Percentiles rank a stretch among this genome's conserved stretches.
These are phyloP conservation scores for Penicillium brasilianum DNA, from an alignment of 2,329 filamentous ascomycete genomes.

Conservation along the genomic window DNA sequence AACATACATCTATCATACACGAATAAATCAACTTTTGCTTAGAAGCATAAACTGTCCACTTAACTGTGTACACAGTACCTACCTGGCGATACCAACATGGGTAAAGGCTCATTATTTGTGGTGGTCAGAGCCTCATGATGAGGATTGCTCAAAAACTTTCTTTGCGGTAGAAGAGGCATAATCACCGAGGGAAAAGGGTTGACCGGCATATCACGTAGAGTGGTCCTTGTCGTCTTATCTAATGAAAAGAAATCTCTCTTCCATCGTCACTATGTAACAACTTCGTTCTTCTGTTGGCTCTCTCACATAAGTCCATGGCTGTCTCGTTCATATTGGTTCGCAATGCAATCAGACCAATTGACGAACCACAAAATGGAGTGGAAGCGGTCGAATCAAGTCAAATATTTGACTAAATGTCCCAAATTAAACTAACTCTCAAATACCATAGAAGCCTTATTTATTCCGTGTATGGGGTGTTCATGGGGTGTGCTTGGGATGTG, in stretches of 20 bases:
- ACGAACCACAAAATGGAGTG: not conserved
- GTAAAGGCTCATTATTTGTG: not conserved
- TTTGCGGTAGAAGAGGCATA: not conserved
- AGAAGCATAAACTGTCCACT: not conserved
- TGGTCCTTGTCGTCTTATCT: not conserved
- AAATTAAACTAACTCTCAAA: not conserved
- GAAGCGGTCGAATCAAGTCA: not conserved
- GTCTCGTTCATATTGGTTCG: not conserved
- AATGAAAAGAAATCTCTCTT: not conserved
- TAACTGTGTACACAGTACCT: not conserved
- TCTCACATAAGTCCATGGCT: not conserved
- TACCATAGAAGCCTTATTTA: not conserved
- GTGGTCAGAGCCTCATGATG: not conserved
- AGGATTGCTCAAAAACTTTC: conserved; percentile 3
- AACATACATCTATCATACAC: not conserved
- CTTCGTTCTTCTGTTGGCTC: not conserved
- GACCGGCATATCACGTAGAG: not conserved
- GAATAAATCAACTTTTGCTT: not conserved
- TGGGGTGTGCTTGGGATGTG: not conserved
- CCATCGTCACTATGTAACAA: not conserved
- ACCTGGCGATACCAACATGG: not conserved
- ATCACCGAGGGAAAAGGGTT: not conserved
- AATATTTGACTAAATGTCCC: not conserved
- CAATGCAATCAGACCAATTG: not conserved
- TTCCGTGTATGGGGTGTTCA: not conserved